Evolutionary conservation across 1,139 yeast genomes (phyloP).

Genomic region (Taphrina confusa): DNA sequence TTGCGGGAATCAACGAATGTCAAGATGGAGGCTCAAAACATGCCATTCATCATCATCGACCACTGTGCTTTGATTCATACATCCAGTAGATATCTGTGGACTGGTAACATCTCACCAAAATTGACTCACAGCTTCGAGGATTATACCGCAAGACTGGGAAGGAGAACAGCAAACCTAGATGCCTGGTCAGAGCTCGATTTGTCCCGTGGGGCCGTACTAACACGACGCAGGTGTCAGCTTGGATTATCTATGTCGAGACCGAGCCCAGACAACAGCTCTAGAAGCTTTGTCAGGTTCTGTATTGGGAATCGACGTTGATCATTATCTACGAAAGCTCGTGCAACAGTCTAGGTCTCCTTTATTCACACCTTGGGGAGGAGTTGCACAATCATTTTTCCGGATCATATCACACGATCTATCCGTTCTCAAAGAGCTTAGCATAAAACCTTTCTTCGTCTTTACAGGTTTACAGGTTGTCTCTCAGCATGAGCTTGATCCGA

Average conservation of each 20-base stretch:
- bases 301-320: conserved; percentile 82
- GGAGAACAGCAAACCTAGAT: no score
- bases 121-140: no score
- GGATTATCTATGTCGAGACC: conserved; percentile 18
- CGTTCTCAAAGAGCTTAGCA: conserved; percentile 60
- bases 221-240: conserved; percentile 14
- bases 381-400: conserved; percentile 64
- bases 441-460: conserved; percentile 76
- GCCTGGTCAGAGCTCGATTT: not conserved
- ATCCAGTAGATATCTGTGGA: no score
- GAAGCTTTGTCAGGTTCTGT: conserved; percentile 15
- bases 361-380: conserved; percentile 79
- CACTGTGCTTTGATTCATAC: no score
- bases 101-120: no score
- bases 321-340: conserved; percentile 62
- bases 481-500: conserved; percentile 21
- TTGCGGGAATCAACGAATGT: no score
- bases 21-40: no score
- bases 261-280: conserved; percentile 19
- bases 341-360: conserved; percentile 69
- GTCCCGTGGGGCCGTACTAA: conserved; percentile 14
- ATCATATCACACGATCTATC: conserved; percentile 64
- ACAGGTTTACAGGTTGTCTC: conserved; percentile 53
- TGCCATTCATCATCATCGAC: no score
- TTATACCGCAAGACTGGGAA: no score